Conservation (phyloP, 768 basidiomycete genomes). For the Lactarius indigo region DNA sequence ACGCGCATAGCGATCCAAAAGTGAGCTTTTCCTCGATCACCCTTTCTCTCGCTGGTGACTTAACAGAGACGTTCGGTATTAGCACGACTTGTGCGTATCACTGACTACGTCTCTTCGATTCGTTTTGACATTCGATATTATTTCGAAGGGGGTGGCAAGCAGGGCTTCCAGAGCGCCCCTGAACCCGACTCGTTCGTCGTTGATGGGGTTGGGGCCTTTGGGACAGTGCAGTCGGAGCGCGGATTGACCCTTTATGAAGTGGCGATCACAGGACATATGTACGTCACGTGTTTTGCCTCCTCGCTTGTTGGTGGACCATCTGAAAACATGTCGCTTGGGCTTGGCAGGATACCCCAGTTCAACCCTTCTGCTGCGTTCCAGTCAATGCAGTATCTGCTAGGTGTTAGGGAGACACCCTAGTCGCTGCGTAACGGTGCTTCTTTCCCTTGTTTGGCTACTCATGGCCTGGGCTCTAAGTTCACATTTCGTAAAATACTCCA, state of each 20-base stretch:
- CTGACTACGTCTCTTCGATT: background rate
- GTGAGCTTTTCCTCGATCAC: constrained; percentile 3
- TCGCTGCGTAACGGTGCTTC: background rate
- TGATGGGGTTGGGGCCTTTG: constrained; percentile 20
- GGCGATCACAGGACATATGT: constrained; percentile 26
- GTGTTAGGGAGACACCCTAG: constrained; percentile 8
- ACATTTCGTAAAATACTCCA: background rate
- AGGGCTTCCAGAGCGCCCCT: constrained; percentile 23
- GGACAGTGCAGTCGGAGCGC: constrained; percentile 25
- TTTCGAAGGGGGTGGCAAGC: constrained; percentile 18
- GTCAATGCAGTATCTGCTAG: constrained; percentile 21
- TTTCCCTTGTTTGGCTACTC: background rate
- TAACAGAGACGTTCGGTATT: background rate
- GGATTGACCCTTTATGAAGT: constrained; percentile 23
- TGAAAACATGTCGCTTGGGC: background rate
- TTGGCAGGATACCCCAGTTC: constrained; percentile 22
- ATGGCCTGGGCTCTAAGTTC: background rate
- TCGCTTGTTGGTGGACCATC: background rate
- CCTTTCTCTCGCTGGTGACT: background rate
- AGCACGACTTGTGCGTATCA: constrained; percentile 26
- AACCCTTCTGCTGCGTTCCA: constrained; percentile 23
- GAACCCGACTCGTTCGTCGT: constrained; percentile 19
- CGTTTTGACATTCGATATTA: background rate
- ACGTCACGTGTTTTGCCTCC: background rate
- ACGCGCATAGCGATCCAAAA: constrained; percentile 22